Evolutionary conservation across 1,284 basidiomycete genomes (phyloP).

Genomic region (Boletus holoroseus): DNA sequence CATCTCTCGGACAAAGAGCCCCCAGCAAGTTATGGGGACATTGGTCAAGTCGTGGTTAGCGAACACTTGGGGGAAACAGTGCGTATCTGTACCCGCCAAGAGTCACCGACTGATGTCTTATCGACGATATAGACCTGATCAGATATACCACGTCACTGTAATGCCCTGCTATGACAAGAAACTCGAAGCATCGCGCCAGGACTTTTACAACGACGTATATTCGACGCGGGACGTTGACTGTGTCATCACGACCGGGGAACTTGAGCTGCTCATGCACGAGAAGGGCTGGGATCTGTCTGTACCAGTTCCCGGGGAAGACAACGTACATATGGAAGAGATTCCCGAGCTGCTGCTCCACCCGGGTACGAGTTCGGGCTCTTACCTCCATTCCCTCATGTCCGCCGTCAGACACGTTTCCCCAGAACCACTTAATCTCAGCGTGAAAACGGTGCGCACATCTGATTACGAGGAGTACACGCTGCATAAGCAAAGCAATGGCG

Average conservation of each 20-base stretch:
- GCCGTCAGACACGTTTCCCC: constrained; percentile 39
- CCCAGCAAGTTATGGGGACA: constrained; percentile 92
- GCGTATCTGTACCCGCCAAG: constrained; percentile 32
- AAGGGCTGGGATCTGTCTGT: constrained; percentile 72
- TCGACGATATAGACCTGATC: constrained; percentile 52
- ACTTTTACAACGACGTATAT: constrained; percentile 80
- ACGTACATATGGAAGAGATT: constrained; percentile 31
- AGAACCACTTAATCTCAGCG: constrained; percentile 48
- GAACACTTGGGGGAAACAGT: constrained; percentile 59
- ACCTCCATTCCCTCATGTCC: constrained; percentile 75
- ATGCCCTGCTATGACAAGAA: constrained; percentile 99
- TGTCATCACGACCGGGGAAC: constrained; percentile 95
- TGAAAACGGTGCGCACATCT: constrained; percentile 48
- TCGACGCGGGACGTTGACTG: constrained; percentile 92
- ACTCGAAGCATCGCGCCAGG: constrained; percentile 89
- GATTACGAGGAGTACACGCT: constrained; percentile 64
- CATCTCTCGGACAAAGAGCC: constrained; percentile 83
- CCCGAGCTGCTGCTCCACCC: constrained; percentile 75
- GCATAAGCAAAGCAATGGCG: constrained; percentile 45
- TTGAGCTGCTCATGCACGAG: constrained; percentile 81
- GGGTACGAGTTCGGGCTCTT: constrained; percentile 92
- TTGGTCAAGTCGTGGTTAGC: constrained; percentile 86
- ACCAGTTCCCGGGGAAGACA: constrained; percentile 48
- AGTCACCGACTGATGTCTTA: constrained; percentile 14
- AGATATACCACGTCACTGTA: constrained; percentile 93